Percentiles rank a stretch among this genome's conserved stretches.
Conservation (phyloP, 176 grass and related monocot genomes). For the Oryza rufipogon region DNA sequence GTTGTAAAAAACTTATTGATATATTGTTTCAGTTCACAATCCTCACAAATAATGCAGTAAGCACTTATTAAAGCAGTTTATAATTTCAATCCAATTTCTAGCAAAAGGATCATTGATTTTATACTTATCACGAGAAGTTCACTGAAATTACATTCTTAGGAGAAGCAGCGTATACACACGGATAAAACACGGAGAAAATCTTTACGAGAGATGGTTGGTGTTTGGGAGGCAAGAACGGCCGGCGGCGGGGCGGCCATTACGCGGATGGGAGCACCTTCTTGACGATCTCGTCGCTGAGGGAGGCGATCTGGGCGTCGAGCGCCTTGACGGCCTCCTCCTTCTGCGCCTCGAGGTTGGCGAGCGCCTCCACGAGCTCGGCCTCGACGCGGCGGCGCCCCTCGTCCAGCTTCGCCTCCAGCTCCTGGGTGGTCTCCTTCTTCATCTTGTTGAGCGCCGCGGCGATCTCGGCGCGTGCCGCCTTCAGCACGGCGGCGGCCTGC, state of each 20-base stretch:
- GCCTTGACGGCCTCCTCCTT: slow-evolving; percentile 80
- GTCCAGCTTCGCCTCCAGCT: slow-evolving; percentile 81
- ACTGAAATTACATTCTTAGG: slow-evolving; percentile 42
- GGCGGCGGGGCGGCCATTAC: slow-evolving; percentile 23
- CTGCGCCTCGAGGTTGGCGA: slow-evolving; percentile 77
- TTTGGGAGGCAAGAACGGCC: neutral
- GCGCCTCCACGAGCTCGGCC: slow-evolving; percentile 81
- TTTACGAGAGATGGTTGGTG: slow-evolving; percentile 7
- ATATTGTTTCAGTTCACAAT: too few relatives aligned
- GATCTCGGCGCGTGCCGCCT: slow-evolving; percentile 90
- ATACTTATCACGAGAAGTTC: slow-evolving; percentile 33
- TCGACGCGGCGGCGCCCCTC: slow-evolving; percentile 82
- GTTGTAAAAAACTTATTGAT: too few relatives aligned
- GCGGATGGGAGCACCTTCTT: slow-evolving; percentile 81
- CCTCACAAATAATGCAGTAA: neutral
- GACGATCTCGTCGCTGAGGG: slow-evolving; percentile 95
- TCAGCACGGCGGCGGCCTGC: slow-evolving; percentile 70
- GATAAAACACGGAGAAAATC: slow-evolving; percentile 14
- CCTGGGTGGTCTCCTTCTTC: slow-evolving; percentile 90
- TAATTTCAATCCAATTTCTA: neutral
- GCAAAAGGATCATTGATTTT: slow-evolving; percentile 42
- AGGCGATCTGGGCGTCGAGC: slow-evolving; percentile 89
- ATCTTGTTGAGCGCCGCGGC: slow-evolving; percentile 96
- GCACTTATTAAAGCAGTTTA: neutral
- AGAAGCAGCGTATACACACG: slow-evolving; percentile 29